A percentile compares a stretch with the other conserved stretches of the same genome.
phyloP scores from a whole-genome alignment of 352 stramenopile genomes.

The Plasmopara muralis region DNA sequence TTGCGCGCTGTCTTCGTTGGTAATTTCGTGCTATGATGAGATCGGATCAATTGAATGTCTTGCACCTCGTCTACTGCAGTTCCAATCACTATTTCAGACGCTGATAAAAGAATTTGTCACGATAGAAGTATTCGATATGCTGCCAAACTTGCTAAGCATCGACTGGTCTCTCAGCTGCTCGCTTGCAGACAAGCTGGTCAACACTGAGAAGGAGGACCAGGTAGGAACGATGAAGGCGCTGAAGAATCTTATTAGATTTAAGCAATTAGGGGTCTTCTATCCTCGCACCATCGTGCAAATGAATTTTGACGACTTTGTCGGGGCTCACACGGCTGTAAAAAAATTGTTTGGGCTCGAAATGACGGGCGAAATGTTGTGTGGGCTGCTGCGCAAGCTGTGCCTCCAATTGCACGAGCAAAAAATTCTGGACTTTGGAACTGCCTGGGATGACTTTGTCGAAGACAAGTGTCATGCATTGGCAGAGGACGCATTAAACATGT shows the following conservation, averaged over 20 bases:
- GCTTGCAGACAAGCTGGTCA: constrained; percentile 17
- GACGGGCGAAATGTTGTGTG: constrained; percentile 43
- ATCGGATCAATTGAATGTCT: constrained; percentile 18
- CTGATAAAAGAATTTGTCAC: constrained; percentile 37
- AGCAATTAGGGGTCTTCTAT: constrained; percentile 22
- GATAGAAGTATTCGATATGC: constrained; percentile 53
- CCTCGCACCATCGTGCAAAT: constrained; percentile 13
- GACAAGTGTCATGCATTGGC: constrained; percentile 40
- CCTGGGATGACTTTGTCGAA: constrained; percentile 67
- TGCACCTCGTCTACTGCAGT: constrained; percentile 23
- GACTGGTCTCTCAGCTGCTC: constrained; percentile 35
- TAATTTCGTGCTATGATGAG: constrained; percentile 39
- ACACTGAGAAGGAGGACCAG: constrained; percentile 7
- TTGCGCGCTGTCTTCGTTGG: constrained; percentile 58
- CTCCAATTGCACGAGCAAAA: constrained; percentile 23
- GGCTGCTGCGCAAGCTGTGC: constrained; percentile 31
- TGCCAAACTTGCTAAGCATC: constrained; percentile 48
- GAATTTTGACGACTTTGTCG: constrained; percentile 31
- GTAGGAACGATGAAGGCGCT: constrained; percentile 13
- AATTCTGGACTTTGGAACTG: constrained; percentile 44
- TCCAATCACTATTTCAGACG: constrained; percentile 39
- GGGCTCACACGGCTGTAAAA: constrained; percentile 35
- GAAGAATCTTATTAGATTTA: constrained; percentile 33
- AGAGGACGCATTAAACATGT: constrained; percentile 59
- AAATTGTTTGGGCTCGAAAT: constrained; percentile 61